Base-by-base conservation (phyloP, 495 filamentous ascomycete genomes). In the Lasiosphaeria hispida region DNA sequence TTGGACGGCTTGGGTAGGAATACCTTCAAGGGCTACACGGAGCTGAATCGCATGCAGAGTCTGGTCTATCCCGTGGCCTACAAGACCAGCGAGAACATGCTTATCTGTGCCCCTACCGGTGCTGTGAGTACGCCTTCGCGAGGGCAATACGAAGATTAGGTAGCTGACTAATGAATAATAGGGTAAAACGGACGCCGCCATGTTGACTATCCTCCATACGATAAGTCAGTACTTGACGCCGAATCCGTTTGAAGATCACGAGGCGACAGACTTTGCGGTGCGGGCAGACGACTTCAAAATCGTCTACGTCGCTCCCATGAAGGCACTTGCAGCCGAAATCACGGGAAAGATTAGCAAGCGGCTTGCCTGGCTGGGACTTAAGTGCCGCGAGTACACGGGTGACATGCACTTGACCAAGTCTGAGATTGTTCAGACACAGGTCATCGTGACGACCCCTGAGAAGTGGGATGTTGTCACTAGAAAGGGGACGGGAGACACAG, bases 401-500 rank as follows among this genome's bases (percentile, higher is more conserved):
- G 94, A 99, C 74, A 97, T 97, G 92, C 95, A 99, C 62, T 79
- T 99, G 60, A 96, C 93, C 37, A 99, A 99, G 75, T 84, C 89
- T 2, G 95, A 99, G 73, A 96, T 99, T 57, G 79, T 93, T 34
- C 84, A 89, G 62, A 99, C 94, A 2, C 95, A 99, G 71, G 92
- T 99, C 56, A 96, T 99, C 60, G 95, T 99, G 13, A 99, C 94
- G 0, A 99, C 94, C 9, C 94, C 94, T 48, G 94, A 99, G 71
- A 99, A 99, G 77, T 99, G 94, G 94, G 94, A 99, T 74, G 93
- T 97, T 10, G 88, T 97, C 35, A 99, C 94, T 9, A 81, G 94
- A 42, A 99, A 97, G 72, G 93, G 94, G 47, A 96, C 91, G 1
- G 94, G 94, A 3, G 94, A 99, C 67, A 97, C 95, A 6, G 95